Percentiles rank a stretch among this genome's conserved stretches.
Evolutionary conservation across 768 basidiomycete genomes (phyloP).

Genomic region (Lyophyllum atratum): DNA sequence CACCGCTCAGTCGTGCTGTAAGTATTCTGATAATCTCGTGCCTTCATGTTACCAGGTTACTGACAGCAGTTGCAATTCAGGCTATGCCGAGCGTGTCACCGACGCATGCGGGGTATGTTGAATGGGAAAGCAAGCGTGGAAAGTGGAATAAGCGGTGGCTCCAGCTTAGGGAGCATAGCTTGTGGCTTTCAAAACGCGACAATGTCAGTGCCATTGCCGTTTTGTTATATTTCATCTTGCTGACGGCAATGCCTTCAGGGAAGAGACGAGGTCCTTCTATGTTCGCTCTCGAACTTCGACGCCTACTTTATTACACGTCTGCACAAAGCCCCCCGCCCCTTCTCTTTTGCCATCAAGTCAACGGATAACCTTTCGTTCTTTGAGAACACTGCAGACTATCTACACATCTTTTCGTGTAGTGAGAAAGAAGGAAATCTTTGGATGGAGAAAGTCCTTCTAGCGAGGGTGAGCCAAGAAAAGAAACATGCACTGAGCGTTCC

Average conservation of each 20-base stretch:
- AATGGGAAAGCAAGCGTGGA: conserved; percentile 88
- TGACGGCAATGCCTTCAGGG: conserved; percentile 47
- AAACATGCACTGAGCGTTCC: not conserved
- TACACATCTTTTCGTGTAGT: conserved; percentile 82
- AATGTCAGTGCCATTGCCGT: conserved; percentile 50
- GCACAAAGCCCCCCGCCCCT: conserved; percentile 83
- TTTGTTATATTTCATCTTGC: not conserved
- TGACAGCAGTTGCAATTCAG: conserved; percentile 21
- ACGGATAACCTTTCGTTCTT: conserved; percentile 86
- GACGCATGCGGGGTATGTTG: conserved; percentile 63
- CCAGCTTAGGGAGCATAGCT: conserved; percentile 79
- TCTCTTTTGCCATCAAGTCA: conserved; percentile 85
- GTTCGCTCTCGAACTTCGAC: conserved; percentile 88
- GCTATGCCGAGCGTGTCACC: conserved; percentile 48
- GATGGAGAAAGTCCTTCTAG: conserved; percentile 80
- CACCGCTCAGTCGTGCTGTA: conserved; percentile 60
- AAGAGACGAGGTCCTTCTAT: conserved; percentile 82
- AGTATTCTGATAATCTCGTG: conserved; percentile 23
- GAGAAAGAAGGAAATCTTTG: conserved; percentile 73
- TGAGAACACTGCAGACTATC: conserved; percentile 85
- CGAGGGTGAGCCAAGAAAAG: conserved; percentile 60
- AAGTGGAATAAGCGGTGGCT: conserved; percentile 97
- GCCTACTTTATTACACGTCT: conserved; percentile 77
- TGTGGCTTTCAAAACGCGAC: conserved; percentile 90
- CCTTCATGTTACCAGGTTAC: not conserved